Base-by-base conservation (phyloP, 179 eudicot genomes). In the Amaranthus tricolor region DNA sequence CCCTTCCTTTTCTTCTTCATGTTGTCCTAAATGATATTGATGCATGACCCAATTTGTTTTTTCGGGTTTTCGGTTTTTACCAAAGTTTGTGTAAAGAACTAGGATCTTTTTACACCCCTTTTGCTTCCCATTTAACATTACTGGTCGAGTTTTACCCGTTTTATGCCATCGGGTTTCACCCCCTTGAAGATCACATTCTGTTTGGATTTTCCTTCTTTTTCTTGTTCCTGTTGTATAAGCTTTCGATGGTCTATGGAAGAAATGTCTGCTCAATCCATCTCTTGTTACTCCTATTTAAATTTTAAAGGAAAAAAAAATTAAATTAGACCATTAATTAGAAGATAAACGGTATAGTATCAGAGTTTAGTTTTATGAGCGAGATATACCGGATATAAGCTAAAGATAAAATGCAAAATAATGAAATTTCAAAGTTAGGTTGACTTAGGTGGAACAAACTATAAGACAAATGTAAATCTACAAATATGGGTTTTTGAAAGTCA, bases 11-110 rank as follows among this genome's bases (percentile, higher is more conserved):
- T 94, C 98, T 49, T 94, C 98, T 69, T 94, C 98, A 56, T 86
- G 85, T 60, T 86, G 92, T 0, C 98, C 98, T 16, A 94, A 72
- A 68, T 94, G 97, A 73, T 94, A 94, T 59, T 94, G 98, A 62
- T 94, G 98, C 98, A 94, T 94, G 0, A 94, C 98, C 98, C 98
- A 94, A 49, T 90, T 94, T 0, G 98, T 94, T 63, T 92, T 94
- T 48, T 92, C 97, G 3, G 98, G 98, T 74, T 90, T 94, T 47
- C 94, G 78, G 4, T 92, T 90, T 72, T 94, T 94, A 0, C 96
- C 97, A 20, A 90, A 94, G 73, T 92, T 92, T 16, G 94, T 94
- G 83, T 94, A 94, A 3, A 94, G 66, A 0, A 94, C 98, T 8
- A 94, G 72, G 3, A 92, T 94, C 74, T 94, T 92, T 89, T 94